phyloP scores from a whole-genome alignment of 305 asterid genomes.

The Solanum hybrid region DNA sequence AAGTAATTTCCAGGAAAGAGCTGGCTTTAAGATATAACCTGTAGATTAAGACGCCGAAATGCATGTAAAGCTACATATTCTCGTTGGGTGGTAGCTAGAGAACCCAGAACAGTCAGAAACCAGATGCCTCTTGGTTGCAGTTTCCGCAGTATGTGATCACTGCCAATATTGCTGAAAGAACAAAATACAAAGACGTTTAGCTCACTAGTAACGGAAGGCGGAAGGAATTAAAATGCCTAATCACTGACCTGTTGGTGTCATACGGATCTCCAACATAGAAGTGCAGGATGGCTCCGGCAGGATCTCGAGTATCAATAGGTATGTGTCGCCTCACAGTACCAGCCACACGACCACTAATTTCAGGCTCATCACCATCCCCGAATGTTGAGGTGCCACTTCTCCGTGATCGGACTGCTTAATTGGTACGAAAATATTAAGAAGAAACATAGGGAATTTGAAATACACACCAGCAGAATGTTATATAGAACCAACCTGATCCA shows the following conservation, averaged over 20 bases:
- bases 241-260: slow-evolving; percentile 66
- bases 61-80: slow-evolving; percentile 94
- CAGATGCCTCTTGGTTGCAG: slow-evolving; percentile 81
- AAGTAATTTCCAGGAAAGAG: neutral
- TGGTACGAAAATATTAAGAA: neutral
- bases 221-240: neutral
- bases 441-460: slow-evolving; percentile 8
- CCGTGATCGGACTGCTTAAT: slow-evolving; percentile 56
- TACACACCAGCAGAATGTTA: neutral
- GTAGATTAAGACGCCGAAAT: slow-evolving; percentile 83
- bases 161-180: slow-evolving; percentile 51
- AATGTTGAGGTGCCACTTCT: slow-evolving; percentile 42
- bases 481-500: slow-evolving; percentile 54
- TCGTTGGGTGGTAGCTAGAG: slow-evolving; percentile 95
- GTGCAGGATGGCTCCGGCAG: slow-evolving; percentile 87
- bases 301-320: slow-evolving; percentile 88
- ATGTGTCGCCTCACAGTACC: slow-evolving; percentile 93
- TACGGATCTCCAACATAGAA: slow-evolving; percentile 83
- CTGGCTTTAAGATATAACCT: slow-evolving; percentile 35
- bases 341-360: slow-evolving; percentile 79
- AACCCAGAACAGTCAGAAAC: slow-evolving; percentile 84
- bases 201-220: neutral
- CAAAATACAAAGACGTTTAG: neutral
- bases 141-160: slow-evolving; percentile 83
- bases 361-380: slow-evolving; percentile 73